phyloP scores from a whole-genome alignment of 495 filamentous ascomycete species.

The Thozetella sp. region DNA sequence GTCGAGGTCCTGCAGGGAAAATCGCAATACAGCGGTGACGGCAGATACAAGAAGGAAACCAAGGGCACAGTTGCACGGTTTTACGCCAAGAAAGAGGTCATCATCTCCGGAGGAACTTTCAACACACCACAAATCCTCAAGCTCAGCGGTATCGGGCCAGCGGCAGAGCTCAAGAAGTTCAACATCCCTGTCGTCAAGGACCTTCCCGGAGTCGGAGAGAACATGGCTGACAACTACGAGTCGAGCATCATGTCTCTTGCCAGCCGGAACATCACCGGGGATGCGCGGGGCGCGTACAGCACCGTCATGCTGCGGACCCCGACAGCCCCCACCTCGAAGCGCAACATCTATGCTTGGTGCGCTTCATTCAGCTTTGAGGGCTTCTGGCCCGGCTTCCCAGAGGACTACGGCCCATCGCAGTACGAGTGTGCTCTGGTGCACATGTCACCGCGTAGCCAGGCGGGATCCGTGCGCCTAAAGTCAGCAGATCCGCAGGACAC shows the following conservation, averaged over 20 bases:
- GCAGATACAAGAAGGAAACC: constrained; percentile 29
- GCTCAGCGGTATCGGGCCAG: constrained; percentile 45
- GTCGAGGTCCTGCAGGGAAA: constrained; percentile 43
- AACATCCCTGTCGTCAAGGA: constrained; percentile 49
- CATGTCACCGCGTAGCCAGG: constrained; percentile 49
- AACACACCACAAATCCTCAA: constrained; percentile 63
- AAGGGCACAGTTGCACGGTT: constrained; percentile 27
- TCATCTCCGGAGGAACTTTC: constrained; percentile 55
- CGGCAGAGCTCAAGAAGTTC: constrained; percentile 37
- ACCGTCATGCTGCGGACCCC: constrained; percentile 42
- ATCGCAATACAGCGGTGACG: constrained; percentile 44
- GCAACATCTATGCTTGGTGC: constrained; percentile 49
- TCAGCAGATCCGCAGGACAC: constrained; percentile 54
- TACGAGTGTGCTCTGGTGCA: constrained; percentile 48
- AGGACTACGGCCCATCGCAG: constrained; percentile 37
- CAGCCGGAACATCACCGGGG: constrained; percentile 26
- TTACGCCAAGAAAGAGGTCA: constrained; percentile 51
- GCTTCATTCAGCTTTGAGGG: constrained; percentile 45
- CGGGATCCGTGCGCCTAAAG: constrained; percentile 47
- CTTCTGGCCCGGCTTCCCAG: constrained; percentile 50
- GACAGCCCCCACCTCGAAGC: constrained; percentile 35
- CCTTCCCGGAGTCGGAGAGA: constrained; percentile 59
- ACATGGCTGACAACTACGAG: constrained; percentile 60
- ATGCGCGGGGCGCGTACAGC: constrained; percentile 24
- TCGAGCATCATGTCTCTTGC: constrained; percentile 28